Conservation (phyloP, 495 filamentous ascomycete genomes). For the Lasiosphaeris hirsuta region DNA sequence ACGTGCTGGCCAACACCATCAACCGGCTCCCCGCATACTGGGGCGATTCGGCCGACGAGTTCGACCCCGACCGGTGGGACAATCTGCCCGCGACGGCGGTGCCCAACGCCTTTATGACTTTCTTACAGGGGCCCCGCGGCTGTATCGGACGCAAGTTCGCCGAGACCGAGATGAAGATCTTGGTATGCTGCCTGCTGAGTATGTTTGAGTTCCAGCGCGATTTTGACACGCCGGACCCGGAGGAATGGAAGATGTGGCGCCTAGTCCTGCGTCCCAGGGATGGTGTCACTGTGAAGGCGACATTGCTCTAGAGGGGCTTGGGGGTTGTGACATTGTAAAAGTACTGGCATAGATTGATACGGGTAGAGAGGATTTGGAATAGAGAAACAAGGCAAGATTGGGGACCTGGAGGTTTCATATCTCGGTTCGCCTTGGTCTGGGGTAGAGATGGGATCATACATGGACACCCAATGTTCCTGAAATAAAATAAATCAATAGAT, state of each 20-base stretch:
- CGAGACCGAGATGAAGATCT: conserved; percentile 40
- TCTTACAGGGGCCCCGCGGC: conserved; percentile 36
- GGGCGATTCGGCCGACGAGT: conserved; percentile 35
- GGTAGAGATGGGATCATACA: too few relatives aligned
- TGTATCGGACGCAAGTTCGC: conserved; percentile 43
- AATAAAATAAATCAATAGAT: too few relatives aligned
- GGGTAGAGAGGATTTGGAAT: not conserved
- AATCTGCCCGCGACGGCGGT: conserved; percentile 28
- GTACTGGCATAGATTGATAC: not conserved
- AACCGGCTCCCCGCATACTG: conserved; percentile 37
- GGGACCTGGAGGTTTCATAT: too few relatives aligned
- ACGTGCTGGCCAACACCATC: conserved; percentile 37
- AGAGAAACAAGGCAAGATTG: too few relatives aligned
- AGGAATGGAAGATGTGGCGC: conserved; percentile 54
- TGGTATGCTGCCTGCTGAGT: conserved; percentile 35
- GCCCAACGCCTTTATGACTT: conserved; percentile 38
- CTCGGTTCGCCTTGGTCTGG: too few relatives aligned
- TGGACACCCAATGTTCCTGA: too few relatives aligned
- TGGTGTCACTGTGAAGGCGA: conserved; percentile 44
- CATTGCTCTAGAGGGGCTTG: conserved; percentile 20
- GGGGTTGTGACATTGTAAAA: not conserved
- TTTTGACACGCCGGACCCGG: conserved; percentile 39
- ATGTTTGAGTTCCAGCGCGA: conserved; percentile 38
- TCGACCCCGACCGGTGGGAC: conserved; percentile 41
- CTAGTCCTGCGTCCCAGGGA: conserved; percentile 49